phyloP scores from a whole-genome alignment of 306 rosid genomes.

The Nissolia schottii region DNA sequence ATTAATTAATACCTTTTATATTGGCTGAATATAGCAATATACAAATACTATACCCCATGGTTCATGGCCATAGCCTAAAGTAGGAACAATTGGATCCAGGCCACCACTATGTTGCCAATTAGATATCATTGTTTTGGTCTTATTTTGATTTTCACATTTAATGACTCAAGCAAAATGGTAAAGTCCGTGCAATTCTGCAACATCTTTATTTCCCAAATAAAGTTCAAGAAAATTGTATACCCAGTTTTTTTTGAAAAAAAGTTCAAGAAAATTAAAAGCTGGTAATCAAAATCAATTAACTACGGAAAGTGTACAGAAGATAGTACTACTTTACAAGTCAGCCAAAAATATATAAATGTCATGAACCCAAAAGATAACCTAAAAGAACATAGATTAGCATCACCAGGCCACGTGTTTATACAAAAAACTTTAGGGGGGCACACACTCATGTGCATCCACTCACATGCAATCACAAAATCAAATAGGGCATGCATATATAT shows the following conservation, averaged over 20 bases:
- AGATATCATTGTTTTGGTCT: not conserved
- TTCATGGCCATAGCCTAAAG: not conserved
- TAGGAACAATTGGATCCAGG: not conserved
- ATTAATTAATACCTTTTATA: not conserved
- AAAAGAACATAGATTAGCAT: not conserved
- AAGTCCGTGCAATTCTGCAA: not conserved
- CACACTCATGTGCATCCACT: not conserved
- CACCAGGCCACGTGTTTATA: constrained; percentile 7
- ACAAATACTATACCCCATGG: not conserved
- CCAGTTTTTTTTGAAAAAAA: too few relatives aligned
- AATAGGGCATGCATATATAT: constrained; percentile 15
- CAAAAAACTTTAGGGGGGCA: not conserved
- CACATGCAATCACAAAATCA: not conserved
- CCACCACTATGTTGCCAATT: not conserved
- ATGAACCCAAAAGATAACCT: not conserved
- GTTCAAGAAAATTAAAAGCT: not conserved
- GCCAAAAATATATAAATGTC: not conserved
- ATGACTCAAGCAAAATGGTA: not conserved
- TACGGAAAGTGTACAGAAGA: constrained; percentile 20
- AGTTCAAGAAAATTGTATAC: not conserved
- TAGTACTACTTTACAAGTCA: constrained; percentile 3
- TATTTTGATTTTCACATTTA: not conserved
- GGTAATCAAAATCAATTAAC: not conserved
- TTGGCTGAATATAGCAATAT: not conserved
- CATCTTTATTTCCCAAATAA: not conserved